Conservation (phyloP, 306 rosid genomes). For the Lathyrus oleraceus region DNA sequence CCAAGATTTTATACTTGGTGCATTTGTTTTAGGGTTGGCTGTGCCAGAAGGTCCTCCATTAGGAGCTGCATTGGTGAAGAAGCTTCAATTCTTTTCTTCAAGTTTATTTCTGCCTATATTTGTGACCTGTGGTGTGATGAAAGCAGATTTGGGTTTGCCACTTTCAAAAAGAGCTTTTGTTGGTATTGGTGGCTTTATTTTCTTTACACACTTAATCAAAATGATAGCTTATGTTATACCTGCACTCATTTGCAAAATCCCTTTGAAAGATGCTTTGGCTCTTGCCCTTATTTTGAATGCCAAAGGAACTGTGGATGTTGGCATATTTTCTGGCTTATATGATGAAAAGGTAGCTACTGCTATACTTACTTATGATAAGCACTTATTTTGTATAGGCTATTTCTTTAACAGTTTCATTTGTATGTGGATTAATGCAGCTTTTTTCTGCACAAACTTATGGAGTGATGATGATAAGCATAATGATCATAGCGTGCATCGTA, state of each 20-base stretch:
- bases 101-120: constrained; percentile 53
- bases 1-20: constrained; percentile 46
- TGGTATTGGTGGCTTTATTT: not conserved
- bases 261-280: constrained; percentile 45
- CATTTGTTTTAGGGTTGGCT: constrained; percentile 58
- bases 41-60: constrained; percentile 74
- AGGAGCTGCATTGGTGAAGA: constrained; percentile 57
- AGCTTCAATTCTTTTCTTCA: constrained; percentile 40
- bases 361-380: not conserved
- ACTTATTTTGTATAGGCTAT: no score
- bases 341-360: constrained; percentile 31
- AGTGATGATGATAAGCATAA: constrained; percentile 5
- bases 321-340: not conserved
- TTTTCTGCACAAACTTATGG: not conserved
- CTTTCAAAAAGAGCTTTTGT: rapidly evolving
- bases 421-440: constrained; percentile 31
- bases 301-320: constrained; percentile 56
- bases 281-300: constrained; percentile 47
- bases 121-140: constrained; percentile 45
- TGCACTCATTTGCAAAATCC: constrained; percentile 37
- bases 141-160: constrained; percentile 36
- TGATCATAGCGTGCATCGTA: constrained; percentile 34
- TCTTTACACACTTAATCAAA: constrained; percentile 28
- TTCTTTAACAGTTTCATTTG: not conserved
- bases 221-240: constrained; percentile 1